Percentiles rank a stretch among this genome's conserved stretches.
phyloP scores from a whole-genome alignment of 192 early-diverging fungal species.

The Phlyctochytrium planicorne region DNA sequence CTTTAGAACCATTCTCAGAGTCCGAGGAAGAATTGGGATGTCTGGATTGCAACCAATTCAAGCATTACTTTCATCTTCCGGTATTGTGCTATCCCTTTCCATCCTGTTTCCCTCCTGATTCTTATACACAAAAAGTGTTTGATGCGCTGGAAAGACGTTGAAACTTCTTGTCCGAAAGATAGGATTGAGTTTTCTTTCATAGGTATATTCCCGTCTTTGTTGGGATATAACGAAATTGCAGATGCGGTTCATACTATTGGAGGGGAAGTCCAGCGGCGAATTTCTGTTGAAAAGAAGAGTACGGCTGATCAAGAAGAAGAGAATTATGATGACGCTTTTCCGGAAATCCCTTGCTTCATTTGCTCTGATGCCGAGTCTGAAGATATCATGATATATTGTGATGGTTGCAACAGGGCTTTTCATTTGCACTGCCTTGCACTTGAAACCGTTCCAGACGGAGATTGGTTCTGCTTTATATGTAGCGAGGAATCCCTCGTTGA shows the following conservation, averaged over 20 bases:
- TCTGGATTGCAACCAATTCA: neutral
- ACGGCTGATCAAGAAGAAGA: neutral
- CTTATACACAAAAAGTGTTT: no score
- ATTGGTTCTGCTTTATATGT: neutral
- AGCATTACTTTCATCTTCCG: neutral
- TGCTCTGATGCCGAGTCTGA: neutral
- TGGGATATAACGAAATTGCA: no score
- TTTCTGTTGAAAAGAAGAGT: neutral
- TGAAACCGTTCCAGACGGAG: neutral
- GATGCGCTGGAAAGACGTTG: neutral
- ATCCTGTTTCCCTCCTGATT: no score
- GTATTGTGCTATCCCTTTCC: no score
- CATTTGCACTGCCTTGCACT: neutral
- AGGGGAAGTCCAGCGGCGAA: neutral
- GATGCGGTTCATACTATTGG: neutral
- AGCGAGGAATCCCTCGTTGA: neutral
- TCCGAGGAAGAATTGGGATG: neutral
- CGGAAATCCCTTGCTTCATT: neutral
- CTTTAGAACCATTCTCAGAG: neutral
- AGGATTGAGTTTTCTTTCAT: neutral
- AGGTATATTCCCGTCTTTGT: no score
- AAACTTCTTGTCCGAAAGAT: neutral
- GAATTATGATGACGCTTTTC: neutral
- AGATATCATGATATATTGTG: slow-evolving; percentile 1
- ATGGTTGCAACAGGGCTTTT: neutral